Evolutionary conservation across 495 filamentous ascomycete species (phyloP).

Genomic region (Trichoderma asperelloides): DNA sequence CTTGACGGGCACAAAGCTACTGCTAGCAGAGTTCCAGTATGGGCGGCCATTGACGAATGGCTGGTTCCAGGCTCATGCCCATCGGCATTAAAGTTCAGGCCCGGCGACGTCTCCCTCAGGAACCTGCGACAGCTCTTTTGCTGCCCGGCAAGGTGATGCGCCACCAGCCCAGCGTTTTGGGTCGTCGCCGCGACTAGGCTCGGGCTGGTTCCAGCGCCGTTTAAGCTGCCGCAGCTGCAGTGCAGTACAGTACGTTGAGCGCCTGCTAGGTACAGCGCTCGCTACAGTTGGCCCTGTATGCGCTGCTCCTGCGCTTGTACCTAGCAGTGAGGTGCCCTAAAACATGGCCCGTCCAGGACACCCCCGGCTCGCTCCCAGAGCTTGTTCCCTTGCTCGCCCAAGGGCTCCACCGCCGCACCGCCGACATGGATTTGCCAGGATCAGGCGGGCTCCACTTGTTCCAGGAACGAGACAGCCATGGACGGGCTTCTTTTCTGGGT

Average conservation of each 20-base stretch:
- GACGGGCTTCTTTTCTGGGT: not conserved
- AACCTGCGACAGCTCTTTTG: not conserved
- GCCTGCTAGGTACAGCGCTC: not conserved
- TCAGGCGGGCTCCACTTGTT: not conserved
- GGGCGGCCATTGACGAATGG: too few relatives aligned
- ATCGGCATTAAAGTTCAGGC: not conserved
- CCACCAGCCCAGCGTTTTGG: constrained; percentile 6
- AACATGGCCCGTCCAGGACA: too few relatives aligned
- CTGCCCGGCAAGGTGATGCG: not conserved
- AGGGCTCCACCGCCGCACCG: not conserved
- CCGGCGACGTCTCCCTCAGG: not conserved
- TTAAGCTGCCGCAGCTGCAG: not conserved
- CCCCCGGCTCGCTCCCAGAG: too few relatives aligned
- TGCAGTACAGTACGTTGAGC: too few relatives aligned
- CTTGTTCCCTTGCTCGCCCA: not conserved
- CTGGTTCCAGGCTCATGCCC: not conserved
- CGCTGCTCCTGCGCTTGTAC: too few relatives aligned
- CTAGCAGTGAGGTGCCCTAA: not conserved
- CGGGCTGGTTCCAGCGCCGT: not conserved
- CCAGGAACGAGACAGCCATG: not conserved
- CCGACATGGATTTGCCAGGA: not conserved
- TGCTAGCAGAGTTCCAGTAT: not conserved
- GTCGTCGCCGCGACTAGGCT: not conserved
- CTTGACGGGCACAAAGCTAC: not conserved
- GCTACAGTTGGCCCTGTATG: not conserved